Evolutionary conservation across 345 rosid species (phyloP).

Genomic region (Pistacia atlantica): DNA sequence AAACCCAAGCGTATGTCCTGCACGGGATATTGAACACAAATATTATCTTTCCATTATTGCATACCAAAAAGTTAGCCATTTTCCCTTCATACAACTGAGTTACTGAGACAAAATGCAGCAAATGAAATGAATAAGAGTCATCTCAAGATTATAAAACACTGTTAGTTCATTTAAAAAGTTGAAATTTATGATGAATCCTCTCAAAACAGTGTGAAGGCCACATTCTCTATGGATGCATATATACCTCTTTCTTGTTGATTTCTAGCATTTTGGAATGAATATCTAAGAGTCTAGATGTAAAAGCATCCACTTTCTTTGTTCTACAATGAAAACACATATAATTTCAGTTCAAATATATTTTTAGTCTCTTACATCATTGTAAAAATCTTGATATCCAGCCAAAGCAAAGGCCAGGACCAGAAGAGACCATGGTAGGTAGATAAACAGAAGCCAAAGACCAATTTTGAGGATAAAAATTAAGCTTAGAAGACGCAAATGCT

Average conservation of each 20-base stretch:
- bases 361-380: neutral
- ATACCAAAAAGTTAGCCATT: slow-evolving; percentile 4
- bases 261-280: slow-evolving; percentile 91
- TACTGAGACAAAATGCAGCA: neutral
- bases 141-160: neutral
- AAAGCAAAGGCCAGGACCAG: neutral
- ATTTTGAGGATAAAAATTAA: neutral
- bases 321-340: slow-evolving; percentile 42
- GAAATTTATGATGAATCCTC: slow-evolving; percentile 7
- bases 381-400: neutral
- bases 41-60: slow-evolving; percentile 15
- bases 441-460: neutral
- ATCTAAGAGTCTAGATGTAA: slow-evolving; percentile 90
- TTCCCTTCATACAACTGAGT: slow-evolving; percentile 1
- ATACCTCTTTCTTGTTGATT: slow-evolving; percentile 84
- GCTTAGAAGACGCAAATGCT: neutral
- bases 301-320: slow-evolving; percentile 83
- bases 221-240: neutral
- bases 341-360: neutral
- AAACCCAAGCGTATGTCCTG: slow-evolving; percentile 95
- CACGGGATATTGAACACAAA: slow-evolving; percentile 14
- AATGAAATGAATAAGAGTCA: neutral
- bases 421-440: neutral
- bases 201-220: neutral
- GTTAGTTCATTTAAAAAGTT: neutral